Evolutionary conservation across 495 filamentous ascomycete species (phyloP), one percentile per base, ranked within the genome.

Genomic region (Penicillium subrubescens): DNA sequence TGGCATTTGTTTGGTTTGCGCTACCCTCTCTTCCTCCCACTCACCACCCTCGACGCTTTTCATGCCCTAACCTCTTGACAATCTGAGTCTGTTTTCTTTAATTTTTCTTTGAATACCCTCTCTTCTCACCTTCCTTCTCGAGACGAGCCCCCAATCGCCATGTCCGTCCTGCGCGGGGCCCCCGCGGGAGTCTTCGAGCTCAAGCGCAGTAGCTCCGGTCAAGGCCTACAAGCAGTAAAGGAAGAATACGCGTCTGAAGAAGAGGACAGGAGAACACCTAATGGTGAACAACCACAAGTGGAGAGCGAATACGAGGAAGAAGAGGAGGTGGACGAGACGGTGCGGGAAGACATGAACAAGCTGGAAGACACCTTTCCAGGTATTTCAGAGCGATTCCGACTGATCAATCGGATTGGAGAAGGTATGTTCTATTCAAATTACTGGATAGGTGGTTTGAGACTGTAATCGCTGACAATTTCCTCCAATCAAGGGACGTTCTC

Each of bases 331-430:
- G 91, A 97, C 70, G 80, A 87, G 29, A 82, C 79, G 5, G 90
- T 96, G 44, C 84, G 82, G 50, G 87, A 93, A 41, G 95, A 99
- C 72, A 98, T 99, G 87, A 85, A 83, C 33, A 90, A 85, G 63
- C 86, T 99, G 44, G 88, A 96, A 65, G 80, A 89, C 12, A 89
- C 85, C 27, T 97, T 98, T 68, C 86, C 86, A 29, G 90, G 89
- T n/a, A 94, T 97, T 63, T 89, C 87, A 41, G 82, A 90, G 59
- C 84, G 86, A 37, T 99, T 92, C 77, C 89, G 95, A 31, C 77
- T 99, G 55, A 93, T 99, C 68, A 97, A 97, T 79, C 89, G 94
- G 57, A 98, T 99, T 68, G 95, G 95, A 64, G 95, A 98, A 86
- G 95, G 93, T 94, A 74, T 44, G 17, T 6, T 53, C 31, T 50